A percentile compares a stretch with the other conserved stretches of the same genome.
phyloP scores from a whole-genome alignment of 139 green algal species.

The Chlorella sp. region DNA sequence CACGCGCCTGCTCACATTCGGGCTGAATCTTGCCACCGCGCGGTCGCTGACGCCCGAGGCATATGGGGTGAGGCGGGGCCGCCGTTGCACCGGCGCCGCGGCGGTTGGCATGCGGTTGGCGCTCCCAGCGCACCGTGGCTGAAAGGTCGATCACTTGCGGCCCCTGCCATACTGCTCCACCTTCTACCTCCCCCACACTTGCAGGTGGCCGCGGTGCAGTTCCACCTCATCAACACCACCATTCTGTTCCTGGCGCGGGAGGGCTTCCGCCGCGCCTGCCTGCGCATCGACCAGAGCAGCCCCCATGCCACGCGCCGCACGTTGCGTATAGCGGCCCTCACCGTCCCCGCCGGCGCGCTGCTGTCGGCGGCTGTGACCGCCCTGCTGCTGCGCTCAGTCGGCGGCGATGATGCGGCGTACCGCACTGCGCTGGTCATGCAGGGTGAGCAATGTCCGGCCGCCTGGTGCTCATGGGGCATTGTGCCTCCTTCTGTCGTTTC shows the following conservation, averaged over 20 bases:
- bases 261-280: constrained; percentile 85
- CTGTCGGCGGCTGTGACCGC: constrained; percentile 50
- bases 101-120: no score
- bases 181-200: background rate
- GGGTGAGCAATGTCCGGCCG: constrained; percentile 10
- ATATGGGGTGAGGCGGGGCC: constrained; percentile 75
- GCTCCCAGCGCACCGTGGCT: no score
- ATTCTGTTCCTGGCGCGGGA: constrained; percentile 91
- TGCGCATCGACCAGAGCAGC: constrained; percentile 53
- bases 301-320: background rate
- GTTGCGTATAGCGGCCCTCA: constrained; percentile 40
- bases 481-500: no score
- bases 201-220: constrained; percentile 85
- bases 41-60: constrained; percentile 77
- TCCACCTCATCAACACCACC: constrained; percentile 91
- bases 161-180: no score
- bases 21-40: constrained; percentile 83
- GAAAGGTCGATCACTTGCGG: background rate
- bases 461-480: no score
- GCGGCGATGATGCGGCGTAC: constrained; percentile 40
- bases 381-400: constrained; percentile 39
- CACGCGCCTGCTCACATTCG: constrained; percentile 83
- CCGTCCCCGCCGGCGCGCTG: constrained; percentile 59
- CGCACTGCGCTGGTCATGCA: constrained; percentile 62
- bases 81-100: no score